Conservation (phyloP, 345 rosid species). For the Brassica juncea region DNA sequence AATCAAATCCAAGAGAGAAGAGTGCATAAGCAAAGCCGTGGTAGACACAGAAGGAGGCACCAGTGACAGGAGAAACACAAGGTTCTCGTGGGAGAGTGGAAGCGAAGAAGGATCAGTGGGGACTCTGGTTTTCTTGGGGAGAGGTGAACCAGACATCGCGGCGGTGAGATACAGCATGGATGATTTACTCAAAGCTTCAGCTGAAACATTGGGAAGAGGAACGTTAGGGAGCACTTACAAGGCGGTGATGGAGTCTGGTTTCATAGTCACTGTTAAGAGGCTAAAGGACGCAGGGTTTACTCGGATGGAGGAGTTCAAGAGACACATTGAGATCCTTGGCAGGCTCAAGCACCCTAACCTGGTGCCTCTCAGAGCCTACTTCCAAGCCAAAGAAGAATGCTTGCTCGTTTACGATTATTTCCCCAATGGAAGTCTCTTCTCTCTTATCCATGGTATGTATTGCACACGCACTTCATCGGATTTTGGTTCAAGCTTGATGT, state of each 20-base stretch:
- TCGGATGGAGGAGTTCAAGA: conserved; percentile 63
- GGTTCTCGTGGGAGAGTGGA: conserved; percentile 58
- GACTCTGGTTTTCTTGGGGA: conserved; percentile 76
- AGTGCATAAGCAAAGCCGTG: conserved; percentile 32
- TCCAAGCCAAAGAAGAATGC: conserved; percentile 93
- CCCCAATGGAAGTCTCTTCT: conserved; percentile 94
- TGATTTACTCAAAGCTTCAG: conserved; percentile 84
- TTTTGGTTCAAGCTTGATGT: too few species aligned
- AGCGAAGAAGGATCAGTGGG: conserved; percentile 66
- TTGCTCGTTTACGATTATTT: conserved; percentile 89
- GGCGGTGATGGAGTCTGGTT: conserved; percentile 92
- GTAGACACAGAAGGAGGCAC: conserved; percentile 36
- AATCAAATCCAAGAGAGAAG: conserved; percentile 6
- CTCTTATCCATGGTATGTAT: conserved; percentile 88
- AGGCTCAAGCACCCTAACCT: conserved; percentile 73
- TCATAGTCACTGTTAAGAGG: conserved; percentile 91
- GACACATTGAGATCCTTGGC: conserved; percentile 79
- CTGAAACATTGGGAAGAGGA: conserved; percentile 90
- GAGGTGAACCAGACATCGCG: conserved; percentile 35
- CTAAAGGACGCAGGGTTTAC: conserved; percentile 77
- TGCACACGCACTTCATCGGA: conserved; percentile 43
- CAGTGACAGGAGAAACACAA: conserved; percentile 41
- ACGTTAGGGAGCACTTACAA: conserved; percentile 85
- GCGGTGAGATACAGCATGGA: conserved; percentile 72
- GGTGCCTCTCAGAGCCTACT: conserved; percentile 90